Conservation (phyloP, 106 monocot genomes). For the Ottelia alismoides region DNA sequence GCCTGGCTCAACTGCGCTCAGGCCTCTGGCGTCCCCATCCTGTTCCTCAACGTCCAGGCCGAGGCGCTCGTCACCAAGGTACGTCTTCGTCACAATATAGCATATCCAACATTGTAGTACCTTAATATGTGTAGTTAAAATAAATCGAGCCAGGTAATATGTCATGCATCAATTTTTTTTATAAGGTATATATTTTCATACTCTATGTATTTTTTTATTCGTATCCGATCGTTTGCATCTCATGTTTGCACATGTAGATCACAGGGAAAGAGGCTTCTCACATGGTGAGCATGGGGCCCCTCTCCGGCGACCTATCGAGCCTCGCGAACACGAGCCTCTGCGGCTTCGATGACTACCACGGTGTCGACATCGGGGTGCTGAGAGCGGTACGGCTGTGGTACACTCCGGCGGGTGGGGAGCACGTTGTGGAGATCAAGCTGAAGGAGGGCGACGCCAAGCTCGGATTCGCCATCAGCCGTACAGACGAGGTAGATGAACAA, state of each 20-base stretch:
- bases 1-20: slow-evolving; percentile 54
- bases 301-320: slow-evolving; percentile 47
- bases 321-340: slow-evolving; percentile 58
- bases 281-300: slow-evolving; percentile 43
- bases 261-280: slow-evolving; percentile 51
- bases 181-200: no score
- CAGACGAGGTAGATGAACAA: slow-evolving; percentile 76
- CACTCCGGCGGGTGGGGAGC: slow-evolving; percentile 42
- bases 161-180: no score
- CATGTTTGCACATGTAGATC: slow-evolving; percentile 32
- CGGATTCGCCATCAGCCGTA: slow-evolving; percentile 62
- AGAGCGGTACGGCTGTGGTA: slow-evolving; percentile 66
- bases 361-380: slow-evolving; percentile 68
- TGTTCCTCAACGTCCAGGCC: slow-evolving; percentile 51
- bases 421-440: slow-evolving; percentile 44
- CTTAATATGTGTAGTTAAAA: no score
- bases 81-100: no score
- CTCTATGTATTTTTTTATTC: no score
- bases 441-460: slow-evolving; percentile 47
- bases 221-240: no score
- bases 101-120: no score
- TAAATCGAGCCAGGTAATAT: no score
- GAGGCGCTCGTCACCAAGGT: no score
- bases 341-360: slow-evolving; percentile 78
- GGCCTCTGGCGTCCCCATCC: slow-evolving; percentile 48